A percentile compares a stretch with the other conserved stretches of the same genome.
phyloP scores from a whole-genome alignment of 129 eudicot species.

The Helichrysum umbraculigerum region DNA sequence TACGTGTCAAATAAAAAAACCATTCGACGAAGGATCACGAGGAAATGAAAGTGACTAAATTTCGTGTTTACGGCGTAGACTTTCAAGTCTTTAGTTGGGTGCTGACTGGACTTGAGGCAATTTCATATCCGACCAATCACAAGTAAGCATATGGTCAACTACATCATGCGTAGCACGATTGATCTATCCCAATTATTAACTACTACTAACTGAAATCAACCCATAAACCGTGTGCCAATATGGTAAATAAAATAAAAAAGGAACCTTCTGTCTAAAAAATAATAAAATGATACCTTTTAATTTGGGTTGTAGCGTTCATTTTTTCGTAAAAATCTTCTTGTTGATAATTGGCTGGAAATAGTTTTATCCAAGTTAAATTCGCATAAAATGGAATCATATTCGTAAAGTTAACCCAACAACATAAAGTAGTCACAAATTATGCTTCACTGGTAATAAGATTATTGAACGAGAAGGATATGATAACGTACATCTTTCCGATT shows the following conservation, averaged over 20 bases:
- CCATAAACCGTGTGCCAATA: not conserved
- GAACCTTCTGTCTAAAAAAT: not conserved
- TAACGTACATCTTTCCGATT: too few species aligned
- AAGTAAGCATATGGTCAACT: conserved; percentile 12
- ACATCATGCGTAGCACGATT: conserved; percentile 11
- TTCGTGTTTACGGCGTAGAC: conserved; percentile 11
- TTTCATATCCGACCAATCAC: conserved; percentile 18
- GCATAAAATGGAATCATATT: too few species aligned
- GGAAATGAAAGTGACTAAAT: not conserved
- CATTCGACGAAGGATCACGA: not conserved
- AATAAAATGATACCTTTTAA: too few species aligned
- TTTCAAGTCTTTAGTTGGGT: not conserved
- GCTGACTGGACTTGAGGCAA: not conserved
- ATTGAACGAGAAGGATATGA: too few species aligned
- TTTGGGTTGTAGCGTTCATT: not conserved
- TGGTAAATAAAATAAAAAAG: not conserved
- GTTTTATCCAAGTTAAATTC: too few species aligned
- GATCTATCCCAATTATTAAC: not conserved
- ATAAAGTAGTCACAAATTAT: too few species aligned
- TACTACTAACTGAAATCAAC: not conserved
- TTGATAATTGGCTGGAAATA: too few species aligned
- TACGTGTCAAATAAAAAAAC: too few species aligned
- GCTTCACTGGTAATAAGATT: too few species aligned
- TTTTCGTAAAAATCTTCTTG: too few species aligned
- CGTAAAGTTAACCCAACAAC: too few species aligned